These are phyloP conservation scores for Candida ulmi DNA, from an alignment of 805 yeast genomes.

Conservation along the genomic window DNA sequence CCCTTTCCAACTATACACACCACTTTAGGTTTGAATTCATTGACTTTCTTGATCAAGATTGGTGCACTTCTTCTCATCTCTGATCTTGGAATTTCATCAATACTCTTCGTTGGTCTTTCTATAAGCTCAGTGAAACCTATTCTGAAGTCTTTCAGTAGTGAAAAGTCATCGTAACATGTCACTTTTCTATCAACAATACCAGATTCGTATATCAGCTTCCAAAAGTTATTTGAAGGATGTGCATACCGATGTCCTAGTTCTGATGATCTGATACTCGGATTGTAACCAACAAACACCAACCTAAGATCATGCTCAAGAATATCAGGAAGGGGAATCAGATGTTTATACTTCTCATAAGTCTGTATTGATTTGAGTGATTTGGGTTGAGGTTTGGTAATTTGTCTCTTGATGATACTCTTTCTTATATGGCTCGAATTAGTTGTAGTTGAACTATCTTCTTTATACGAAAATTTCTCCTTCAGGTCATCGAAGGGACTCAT, in stretches of 20 bases:
- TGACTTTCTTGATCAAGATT: slow-evolving; percentile 40
- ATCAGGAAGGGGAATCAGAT: slow-evolving; percentile 22
- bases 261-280: slow-evolving; percentile 65
- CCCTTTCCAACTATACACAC: slow-evolving; percentile 69
- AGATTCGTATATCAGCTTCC: slow-evolving; percentile 57
- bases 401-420: neutral
- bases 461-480: slow-evolving; percentile 1
- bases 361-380: neutral
- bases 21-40: slow-evolving; percentile 30
- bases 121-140: slow-evolving; percentile 74
- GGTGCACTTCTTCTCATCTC: slow-evolving; percentile 58
- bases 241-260: slow-evolving; percentile 65
- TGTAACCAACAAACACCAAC: slow-evolving; percentile 62
- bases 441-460: neutral
- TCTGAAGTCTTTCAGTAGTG: slow-evolving; percentile 29
- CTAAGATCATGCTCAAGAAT: slow-evolving; percentile 19
- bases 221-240: slow-evolving; percentile 60
- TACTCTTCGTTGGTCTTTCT: slow-evolving; percentile 54
- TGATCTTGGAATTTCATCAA: slow-evolving; percentile 41
- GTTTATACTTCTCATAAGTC: neutral
- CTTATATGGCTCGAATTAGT: neutral
- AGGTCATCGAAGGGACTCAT: neutral
- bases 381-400: neutral
- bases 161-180: slow-evolving; percentile 33
- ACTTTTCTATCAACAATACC: slow-evolving; percentile 32